Conservation (phyloP, 73 alveolate species). For the Stentor roeselii region DNA sequence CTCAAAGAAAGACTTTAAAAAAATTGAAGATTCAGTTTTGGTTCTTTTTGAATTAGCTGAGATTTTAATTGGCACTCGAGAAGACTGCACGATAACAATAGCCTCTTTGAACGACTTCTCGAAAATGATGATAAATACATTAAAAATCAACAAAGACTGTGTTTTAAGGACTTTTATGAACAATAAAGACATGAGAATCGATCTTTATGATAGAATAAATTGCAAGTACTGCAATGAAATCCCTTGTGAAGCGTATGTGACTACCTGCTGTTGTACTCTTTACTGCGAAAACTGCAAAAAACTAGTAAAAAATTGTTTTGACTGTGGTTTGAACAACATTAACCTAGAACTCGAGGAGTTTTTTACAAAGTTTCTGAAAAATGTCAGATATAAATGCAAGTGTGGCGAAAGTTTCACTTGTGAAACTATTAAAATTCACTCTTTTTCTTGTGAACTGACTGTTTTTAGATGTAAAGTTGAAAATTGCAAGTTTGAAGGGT, state of each 20-base stretch:
- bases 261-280: background rate
- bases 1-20: too few species aligned
- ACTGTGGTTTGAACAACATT: background rate
- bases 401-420: background rate
- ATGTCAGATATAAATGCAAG: background rate
- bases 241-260: background rate
- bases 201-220: background rate
- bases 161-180: too few species aligned
- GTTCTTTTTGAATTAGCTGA: too few species aligned
- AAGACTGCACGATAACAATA: too few species aligned
- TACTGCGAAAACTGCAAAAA: background rate
- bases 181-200: background rate
- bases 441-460: background rate
- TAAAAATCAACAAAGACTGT: too few species aligned
- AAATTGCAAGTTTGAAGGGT: background rate
- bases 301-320: background rate
- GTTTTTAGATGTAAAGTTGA: background rate
- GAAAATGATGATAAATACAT: too few species aligned
- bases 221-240: background rate
- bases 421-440: background rate
- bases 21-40: too few species aligned
- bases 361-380: background rate
- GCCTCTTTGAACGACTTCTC: too few species aligned
- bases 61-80: too few species aligned
- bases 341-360: background rate